These are phyloP conservation scores for Solanum hybrid DNA, from an alignment of 305 asterid species.

Conservation along the genomic window DNA sequence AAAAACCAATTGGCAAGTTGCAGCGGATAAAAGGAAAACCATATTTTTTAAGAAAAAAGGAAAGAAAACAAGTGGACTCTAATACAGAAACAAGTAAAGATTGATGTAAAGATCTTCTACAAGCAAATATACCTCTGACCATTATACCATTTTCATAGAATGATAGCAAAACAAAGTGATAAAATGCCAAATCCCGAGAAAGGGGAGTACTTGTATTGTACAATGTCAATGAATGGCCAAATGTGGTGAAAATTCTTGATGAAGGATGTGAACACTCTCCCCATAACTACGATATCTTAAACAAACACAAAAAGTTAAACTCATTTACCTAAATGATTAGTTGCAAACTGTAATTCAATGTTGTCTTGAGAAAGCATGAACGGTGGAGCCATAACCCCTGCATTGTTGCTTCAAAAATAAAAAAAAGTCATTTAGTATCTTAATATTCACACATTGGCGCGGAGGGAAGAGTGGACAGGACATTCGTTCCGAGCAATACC, in stretches of 20 bases:
- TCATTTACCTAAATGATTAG: slow-evolving; percentile 70
- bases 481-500: not conserved
- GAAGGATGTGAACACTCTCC: not conserved
- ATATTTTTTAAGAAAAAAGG: not conserved
- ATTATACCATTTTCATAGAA: not conserved
- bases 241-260: not conserved
- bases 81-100: not conserved
- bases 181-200: not conserved
- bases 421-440: not conserved
- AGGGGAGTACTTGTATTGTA: not conserved
- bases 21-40: not conserved
- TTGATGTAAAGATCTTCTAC: not conserved
- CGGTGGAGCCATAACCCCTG: slow-evolving; percentile 90
- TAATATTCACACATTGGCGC: not conserved
- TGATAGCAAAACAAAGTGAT: not conserved
- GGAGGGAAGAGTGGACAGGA: not conserved
- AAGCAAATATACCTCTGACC: not conserved
- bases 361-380: slow-evolving; percentile 67
- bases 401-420: slow-evolving; percentile 57
- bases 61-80: not conserved
- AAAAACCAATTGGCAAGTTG: not conserved
- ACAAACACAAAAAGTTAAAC: not conserved
- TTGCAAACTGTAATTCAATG: slow-evolving; percentile 85
- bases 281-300: not conserved
- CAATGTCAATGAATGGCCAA: not conserved